Evolutionary conservation across 1,139 yeast genomes (phyloP), one percentile per base, ranked within the genome.

Genomic region (Sugiyamaella castrensis): DNA sequence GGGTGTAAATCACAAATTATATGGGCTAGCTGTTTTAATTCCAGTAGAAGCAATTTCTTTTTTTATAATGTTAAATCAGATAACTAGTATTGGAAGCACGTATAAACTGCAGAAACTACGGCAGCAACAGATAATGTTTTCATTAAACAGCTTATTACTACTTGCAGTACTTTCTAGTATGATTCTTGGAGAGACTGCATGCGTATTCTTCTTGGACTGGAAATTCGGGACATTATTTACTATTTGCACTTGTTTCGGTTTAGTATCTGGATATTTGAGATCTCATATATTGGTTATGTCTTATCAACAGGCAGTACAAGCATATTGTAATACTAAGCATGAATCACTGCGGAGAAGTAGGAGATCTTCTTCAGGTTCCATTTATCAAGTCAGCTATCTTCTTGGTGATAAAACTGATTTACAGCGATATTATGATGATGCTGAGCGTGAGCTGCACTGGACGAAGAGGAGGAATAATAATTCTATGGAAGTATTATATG

Each of bases 391-490:
- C 24, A 19, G 24, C 24, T 19, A 19, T 19, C 24, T 19, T 19
- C 5, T 19, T 3, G 24, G 24, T 29, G 34, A 29, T 29, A 36
- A 28, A 30, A 37, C 24, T 31, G 37, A 37, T 4, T n/a, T 43
- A 10, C 42, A 39, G 16, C 42, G 37, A 34, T 47, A 33, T 16
- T 47, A 47, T 29, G 50, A 42, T 27, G 43, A 24, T 12, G 43
- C 40, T 11, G 50, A 47, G 15, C 43, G 40, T 8, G 50, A 47
- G 6, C 12, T 47, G 28, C 37, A 16, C 19, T 28, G 47, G 16
- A 8, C 32, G 33, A 37, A 36, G 31, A 32, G 47, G 27, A 15
- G 32, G 8, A 11, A 28, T 24, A 37, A 16, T 28, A 19, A 13
- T n/a, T 13, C 32, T 8, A 29, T 33, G 10, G 33, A 31, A 29